Base-by-base conservation (phyloP, 257 asterid genomes). In the Oldenlandia corymbosa region DNA sequence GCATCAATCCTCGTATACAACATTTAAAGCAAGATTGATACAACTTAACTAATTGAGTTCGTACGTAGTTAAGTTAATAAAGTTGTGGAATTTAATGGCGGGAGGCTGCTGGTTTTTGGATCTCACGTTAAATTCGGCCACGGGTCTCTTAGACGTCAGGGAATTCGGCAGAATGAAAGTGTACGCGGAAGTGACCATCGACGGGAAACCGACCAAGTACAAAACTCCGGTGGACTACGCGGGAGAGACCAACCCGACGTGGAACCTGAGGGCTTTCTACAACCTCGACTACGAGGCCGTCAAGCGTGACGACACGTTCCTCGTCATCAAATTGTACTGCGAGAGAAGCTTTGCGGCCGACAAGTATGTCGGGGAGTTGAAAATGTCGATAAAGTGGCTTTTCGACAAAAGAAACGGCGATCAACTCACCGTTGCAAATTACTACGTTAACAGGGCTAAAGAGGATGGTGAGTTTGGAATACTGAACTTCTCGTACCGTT, bases 351-450 rank as follows among this genome's bases (percentile, higher is more conserved):
- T 66, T 6, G 47, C 46, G 27, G 43, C 7, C 7, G 63, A 66
- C 42, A 54, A 31, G 4, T 54, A 55, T n/a, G 31, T 66, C 4
- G 70, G 70, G 7, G 70, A 66, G 41, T 62, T 66, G 53, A 66
- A 34, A 34, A 9, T 34, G 39, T 34, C 9, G 39, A 3, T 34
- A 9, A 34, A 34, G 39, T 3, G 9, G 39, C 39, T 34, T 34
- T 34, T 4, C 6, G 39, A 34, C 9, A 9, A 34, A 4, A 34
- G 39, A 34, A 34, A 34, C 9, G 39, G 39, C 39, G 39, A 34
- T 34, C 6, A 3, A 3, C 39, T 9, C 9, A 34, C 4, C 4
- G 4, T 9, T 34, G 39, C 4, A 34, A 9, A 34, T 3, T 34
- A 3, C 9, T 9, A 4, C 6, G 39, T 34, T 4, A 34, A 3